Conservation (phyloP, 192 early-diverging fungal species). For the Pilobolus umbonatus region DNA sequence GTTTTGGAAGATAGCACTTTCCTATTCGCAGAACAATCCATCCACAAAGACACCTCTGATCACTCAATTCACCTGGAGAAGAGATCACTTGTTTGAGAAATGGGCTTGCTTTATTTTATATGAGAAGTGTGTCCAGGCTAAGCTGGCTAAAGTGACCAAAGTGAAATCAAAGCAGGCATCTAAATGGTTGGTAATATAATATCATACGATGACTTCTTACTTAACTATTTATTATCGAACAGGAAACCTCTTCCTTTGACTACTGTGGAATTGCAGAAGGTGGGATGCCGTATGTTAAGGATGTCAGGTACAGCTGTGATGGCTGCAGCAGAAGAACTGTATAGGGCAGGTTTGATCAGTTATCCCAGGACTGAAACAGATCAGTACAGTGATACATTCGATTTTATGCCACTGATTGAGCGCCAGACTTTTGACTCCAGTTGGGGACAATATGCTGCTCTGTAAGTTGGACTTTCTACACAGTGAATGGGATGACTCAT, state of each 20-base stretch:
- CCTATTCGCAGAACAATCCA: slow-evolving; percentile 27
- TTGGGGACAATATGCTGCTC: slow-evolving; percentile 40
- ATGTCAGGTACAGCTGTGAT: slow-evolving; percentile 80
- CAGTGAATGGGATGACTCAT: background rate
- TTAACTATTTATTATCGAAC: background rate
- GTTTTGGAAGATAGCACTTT: slow-evolving; percentile 85
- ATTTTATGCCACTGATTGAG: slow-evolving; percentile 59
- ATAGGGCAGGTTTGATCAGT: slow-evolving; percentile 85
- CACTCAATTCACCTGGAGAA: slow-evolving; percentile 68
- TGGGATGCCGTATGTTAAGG: slow-evolving; percentile 60
- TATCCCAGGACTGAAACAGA: slow-evolving; percentile 98
- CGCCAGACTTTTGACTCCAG: slow-evolving; percentile 50
- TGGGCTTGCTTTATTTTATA: slow-evolving; percentile 64
- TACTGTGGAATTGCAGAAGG: slow-evolving; percentile 91
- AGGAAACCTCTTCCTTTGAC: slow-evolving; percentile 90
- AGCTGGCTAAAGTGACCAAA: slow-evolving; percentile 51
- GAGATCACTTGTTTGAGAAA: slow-evolving; percentile 73
- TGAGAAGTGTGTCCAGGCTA: slow-evolving; percentile 63
- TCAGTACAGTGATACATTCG: slow-evolving; percentile 73
- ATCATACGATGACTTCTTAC: background rate
- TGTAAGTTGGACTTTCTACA: slow-evolving; percentile 26
- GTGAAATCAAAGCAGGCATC: slow-evolving; percentile 61
- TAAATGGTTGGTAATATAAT: slow-evolving; percentile 61
- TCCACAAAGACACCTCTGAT: background rate
- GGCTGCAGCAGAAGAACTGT: slow-evolving; percentile 82